These are phyloP conservation scores for Fusarium sublunatum DNA, from an alignment of 2,329 filamentous ascomycete species.

Conservation along the genomic window DNA sequence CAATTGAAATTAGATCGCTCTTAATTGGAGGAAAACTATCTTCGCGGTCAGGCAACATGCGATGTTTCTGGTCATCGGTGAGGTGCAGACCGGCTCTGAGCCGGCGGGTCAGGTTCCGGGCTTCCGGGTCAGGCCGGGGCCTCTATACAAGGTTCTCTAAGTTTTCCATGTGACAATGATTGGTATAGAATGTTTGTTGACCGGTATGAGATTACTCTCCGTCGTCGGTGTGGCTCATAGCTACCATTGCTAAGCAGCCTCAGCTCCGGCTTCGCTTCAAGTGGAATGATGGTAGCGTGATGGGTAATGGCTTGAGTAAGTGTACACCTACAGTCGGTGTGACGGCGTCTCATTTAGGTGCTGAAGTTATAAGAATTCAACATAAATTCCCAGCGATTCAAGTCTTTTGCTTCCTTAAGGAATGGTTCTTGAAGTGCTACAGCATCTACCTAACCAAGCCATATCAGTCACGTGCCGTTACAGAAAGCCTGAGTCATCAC, in stretches of 20 bases:
- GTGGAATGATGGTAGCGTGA: slow-evolving; percentile 39
- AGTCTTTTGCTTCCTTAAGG: slow-evolving; percentile 4
- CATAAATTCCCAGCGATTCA: neutral
- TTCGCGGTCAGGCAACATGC: too few relatives aligned
- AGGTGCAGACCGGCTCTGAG: slow-evolving; percentile 19
- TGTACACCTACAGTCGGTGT: slow-evolving; percentile 5
- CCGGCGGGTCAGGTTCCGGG: slow-evolving; percentile 20
- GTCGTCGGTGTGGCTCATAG: slow-evolving; percentile 12
- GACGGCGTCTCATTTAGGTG: neutral
- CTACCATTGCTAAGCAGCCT: neutral
- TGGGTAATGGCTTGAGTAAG: neutral
- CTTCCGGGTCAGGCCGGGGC: slow-evolving; percentile 12
- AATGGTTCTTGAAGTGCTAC: slow-evolving; percentile 10
- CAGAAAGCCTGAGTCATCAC: slow-evolving; percentile 40
- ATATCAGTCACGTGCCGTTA: slow-evolving; percentile 29
- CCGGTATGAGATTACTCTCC: slow-evolving; percentile 13
- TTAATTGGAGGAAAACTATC: too few relatives aligned
- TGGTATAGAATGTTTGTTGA: neutral
- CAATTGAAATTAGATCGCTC: too few relatives aligned
- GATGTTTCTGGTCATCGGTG: neutral
- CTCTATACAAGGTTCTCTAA: slow-evolving; percentile 8
- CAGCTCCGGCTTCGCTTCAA: slow-evolving; percentile 34
- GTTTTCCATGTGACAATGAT: slow-evolving; percentile 3
- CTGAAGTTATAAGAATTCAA: neutral
- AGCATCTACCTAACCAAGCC: slow-evolving; percentile 6